These are phyloP conservation scores for Aureobasidium mangrovei DNA, from an alignment of 2,329 filamentous ascomycete genomes.

Conservation along the genomic window DNA sequence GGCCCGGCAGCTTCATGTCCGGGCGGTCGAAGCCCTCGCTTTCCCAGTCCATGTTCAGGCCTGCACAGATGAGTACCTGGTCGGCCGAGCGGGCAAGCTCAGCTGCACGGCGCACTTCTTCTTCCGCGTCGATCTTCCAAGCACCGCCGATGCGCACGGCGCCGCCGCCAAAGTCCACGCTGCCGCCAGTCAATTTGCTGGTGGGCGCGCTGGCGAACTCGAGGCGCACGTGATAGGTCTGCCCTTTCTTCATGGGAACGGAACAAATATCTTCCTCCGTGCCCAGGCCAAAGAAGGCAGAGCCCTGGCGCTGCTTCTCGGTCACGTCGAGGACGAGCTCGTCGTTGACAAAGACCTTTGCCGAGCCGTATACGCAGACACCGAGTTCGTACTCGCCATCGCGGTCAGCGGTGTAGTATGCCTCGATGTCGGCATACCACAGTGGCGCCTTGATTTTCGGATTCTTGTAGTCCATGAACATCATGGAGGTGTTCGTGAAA, in stretches of 20 bases:
- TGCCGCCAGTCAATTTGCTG: constrained; percentile 52
- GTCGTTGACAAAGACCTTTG: constrained; percentile 53
- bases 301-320: constrained; percentile 49
- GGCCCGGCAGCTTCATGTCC: constrained; percentile 51
- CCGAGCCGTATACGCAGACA: constrained; percentile 57
- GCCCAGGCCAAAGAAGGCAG: constrained; percentile 56
- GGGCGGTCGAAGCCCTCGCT: constrained; percentile 60
- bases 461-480: constrained; percentile 46
- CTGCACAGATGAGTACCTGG: constrained; percentile 69
- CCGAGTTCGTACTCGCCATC: constrained; percentile 56
- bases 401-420: constrained; percentile 50
- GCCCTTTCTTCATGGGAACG: constrained; percentile 49
- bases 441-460: constrained; percentile 27
- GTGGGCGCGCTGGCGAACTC: constrained; percentile 58
- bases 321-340: constrained; percentile 56
- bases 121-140: constrained; percentile 47
- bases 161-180: constrained; percentile 60
- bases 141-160: constrained; percentile 52
- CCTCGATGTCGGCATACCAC: constrained; percentile 43
- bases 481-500: constrained; percentile 32
- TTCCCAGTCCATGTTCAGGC: constrained; percentile 70
- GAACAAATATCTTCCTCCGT: constrained; percentile 55
- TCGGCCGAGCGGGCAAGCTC: constrained; percentile 60
- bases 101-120: constrained; percentile 58
- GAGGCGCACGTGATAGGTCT: constrained; percentile 51